Evolutionary conservation across 176 grass and related monocot genomes (phyloP), one percentile per base, ranked within the genome.

Genomic region (Triticum aestivum): DNA sequence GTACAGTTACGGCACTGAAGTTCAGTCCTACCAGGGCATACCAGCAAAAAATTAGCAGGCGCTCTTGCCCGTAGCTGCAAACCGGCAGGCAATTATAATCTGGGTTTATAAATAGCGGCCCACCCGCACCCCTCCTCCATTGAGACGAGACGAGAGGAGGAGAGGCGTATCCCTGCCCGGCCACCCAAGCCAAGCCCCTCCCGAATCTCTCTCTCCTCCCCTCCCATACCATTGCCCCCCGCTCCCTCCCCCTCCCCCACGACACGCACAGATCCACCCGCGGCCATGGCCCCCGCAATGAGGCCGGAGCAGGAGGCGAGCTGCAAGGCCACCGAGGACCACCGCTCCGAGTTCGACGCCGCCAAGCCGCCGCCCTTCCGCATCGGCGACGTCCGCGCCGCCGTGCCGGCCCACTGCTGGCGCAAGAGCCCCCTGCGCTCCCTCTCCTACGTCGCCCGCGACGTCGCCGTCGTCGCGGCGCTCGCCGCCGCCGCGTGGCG

Each of bases 381-480:
- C 76, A 79, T 79, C 76, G 76, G 76, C 54, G 76, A 79, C 76
- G 54, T 98, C 61, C 91, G 96, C 11, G 93, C 93, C 0, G 93
- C 93, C 27, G 85, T 98, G 37, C 96, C 93, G 4, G 11, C 35
- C 4, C 93, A 88, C 68, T 98, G 96, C 81, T 98, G 96, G 96
- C 63, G 79, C 45, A 92, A 89, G 93, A 87, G 87, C 77, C 86
- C 91, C 2, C 86, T 75, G 86, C 64, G 93, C 7, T 98, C 96
- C 14, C 80, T 94, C 24, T 91, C 82, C 18, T 98, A 92, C 82
- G 93, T 96, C 13, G 63, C 42, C 8, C 82, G 93, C 13, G 96
- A 98, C 84, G 49, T 83, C 1, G 84, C 20, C 4, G 58, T 47
- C 51, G 89, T 88, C 3, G 82, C 75, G 4, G 86, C 18, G 45